A percentile compares a stretch with the other conserved stretches of the same genome.
Evolutionary conservation across 1,139 yeast species (phyloP).

Genomic region (Debaryomyces subglobosus): DNA sequence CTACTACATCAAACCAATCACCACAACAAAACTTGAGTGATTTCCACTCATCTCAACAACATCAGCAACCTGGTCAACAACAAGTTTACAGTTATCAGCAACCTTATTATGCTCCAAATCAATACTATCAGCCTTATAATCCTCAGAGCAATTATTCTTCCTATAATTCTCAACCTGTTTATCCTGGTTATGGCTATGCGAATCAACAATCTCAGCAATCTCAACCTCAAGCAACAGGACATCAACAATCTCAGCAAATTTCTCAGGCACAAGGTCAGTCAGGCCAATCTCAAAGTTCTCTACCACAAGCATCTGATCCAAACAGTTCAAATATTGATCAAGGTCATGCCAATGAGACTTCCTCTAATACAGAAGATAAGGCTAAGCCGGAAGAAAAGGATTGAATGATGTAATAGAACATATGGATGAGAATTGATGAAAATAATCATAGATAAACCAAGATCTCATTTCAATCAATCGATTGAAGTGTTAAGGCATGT

Average conservation of each 20-base stretch:
- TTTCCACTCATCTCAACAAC: constrained; percentile 17
- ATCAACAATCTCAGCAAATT: constrained; percentile 15
- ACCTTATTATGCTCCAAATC: constrained; percentile 27
- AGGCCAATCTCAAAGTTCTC: constrained; percentile 6
- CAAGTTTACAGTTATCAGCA: constrained; percentile 24
- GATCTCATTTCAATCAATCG: background rate
- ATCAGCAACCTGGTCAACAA: constrained; percentile 15
- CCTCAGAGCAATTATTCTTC: constrained; percentile 24
- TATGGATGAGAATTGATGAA: background rate
- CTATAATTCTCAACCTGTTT: constrained; percentile 25
- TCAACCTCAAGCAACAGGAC: constrained; percentile 10
- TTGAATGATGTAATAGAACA: background rate
- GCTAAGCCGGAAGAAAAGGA: constrained; percentile 8
- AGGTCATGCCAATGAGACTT: constrained; percentile 1
- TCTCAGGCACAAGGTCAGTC: constrained; percentile 12
- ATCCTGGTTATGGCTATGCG: constrained; percentile 23
- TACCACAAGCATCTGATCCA: constrained; percentile 10
- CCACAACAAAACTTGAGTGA: constrained; percentile 16
- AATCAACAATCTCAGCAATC: constrained; percentile 16
- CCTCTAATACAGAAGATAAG: background rate
- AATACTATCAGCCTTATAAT: constrained; percentile 26
- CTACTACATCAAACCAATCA: constrained; percentile 14
- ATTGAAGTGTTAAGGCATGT: background rate
- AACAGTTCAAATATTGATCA: constrained; percentile 5
- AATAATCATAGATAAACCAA: background rate